Base-by-base conservation (phyloP, 139 green algal genomes). In the Chlorella sp. region DNA sequence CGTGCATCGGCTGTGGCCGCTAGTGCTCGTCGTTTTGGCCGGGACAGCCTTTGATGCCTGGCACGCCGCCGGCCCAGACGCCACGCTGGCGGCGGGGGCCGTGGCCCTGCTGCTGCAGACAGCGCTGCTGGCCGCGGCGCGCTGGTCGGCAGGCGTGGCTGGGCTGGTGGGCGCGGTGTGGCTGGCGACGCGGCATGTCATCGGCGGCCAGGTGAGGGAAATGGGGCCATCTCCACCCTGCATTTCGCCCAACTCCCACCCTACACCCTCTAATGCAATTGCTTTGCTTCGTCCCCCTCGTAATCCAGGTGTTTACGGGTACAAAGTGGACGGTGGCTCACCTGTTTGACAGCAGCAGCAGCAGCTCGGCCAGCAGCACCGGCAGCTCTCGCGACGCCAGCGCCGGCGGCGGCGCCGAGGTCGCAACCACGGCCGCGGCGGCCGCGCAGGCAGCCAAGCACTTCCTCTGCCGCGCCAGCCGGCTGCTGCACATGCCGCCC, bases 261-360 rank as follows among this genome's bases (percentile, higher is more conserved):
- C n/a, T n/a, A n/a, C n/a, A n/a, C n/a, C n/a, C n/a, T n/a, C n/a
- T n/a, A n/a, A n/a, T n/a, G 53, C 19, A 17, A 14, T 17, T 61
- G 53, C 11, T 23, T 61, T 17, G n/a, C 53, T 61, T 17, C 53
- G 29, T 61, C 53, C 9, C 53, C n/a, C 14, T 8, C 53, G 7
- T 61, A n/a, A n/a, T 61, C 53, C 53, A 35, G n/a, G 53, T 23
- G 53, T 9, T n/a, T 29, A 31, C 42, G 62, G 67, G 67, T 23
- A 64, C 50, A 0, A 74, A 74, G 50, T 74, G 50, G 48, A 74
- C 67, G 2, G 48, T n/a, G 2, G 50, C 67, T 4, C 31, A 42
- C 11, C 48, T 73, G 48, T n/a, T n/a, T n/a, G n/a, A n/a, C n/a
- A n/a, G n/a, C n/a, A n/a, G n/a, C n/a, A n/a, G n/a, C n/a, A n/a